These are phyloP conservation scores for Bisporella sp. DNA, from an alignment of 2,329 filamentous ascomycete genomes.

Conservation along the genomic window DNA sequence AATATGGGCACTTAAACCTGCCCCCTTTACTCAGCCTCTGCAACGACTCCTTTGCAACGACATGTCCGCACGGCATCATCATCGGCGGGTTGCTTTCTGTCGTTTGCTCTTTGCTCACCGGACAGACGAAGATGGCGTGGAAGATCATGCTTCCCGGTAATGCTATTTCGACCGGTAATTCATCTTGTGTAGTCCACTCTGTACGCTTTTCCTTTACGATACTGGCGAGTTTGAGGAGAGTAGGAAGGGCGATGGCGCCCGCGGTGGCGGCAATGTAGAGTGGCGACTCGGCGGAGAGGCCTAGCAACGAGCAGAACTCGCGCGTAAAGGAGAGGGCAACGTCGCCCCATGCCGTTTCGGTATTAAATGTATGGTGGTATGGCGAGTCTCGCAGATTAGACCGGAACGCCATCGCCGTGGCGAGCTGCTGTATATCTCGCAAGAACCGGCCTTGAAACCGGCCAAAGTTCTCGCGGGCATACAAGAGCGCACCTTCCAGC, in stretches of 20 bases:
- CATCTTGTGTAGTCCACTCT: slow-evolving; percentile 89
- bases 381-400: slow-evolving; percentile 70
- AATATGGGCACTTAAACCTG: slow-evolving; percentile 94
- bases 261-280: slow-evolving; percentile 90
- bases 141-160: slow-evolving; percentile 60
- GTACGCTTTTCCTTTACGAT: slow-evolving; percentile 87
- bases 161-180: slow-evolving; percentile 72
- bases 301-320: slow-evolving; percentile 89
- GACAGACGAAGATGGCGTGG: slow-evolving; percentile 96
- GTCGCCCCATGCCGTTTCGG: slow-evolving; percentile 70
- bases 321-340: slow-evolving; percentile 82
- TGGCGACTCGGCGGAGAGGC: slow-evolving; percentile 83
- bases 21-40: slow-evolving; percentile 71
- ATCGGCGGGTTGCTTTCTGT: slow-evolving; percentile 91
- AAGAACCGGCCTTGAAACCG: slow-evolving; percentile 70
- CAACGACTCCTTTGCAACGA: slow-evolving; percentile 80
- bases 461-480: slow-evolving; percentile 68
- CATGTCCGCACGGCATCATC: slow-evolving; percentile 94
- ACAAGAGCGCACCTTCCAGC: slow-evolving; percentile 60
- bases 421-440: slow-evolving; percentile 73
- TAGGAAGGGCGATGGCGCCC: slow-evolving; percentile 84
- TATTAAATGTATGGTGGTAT: slow-evolving; percentile 72
- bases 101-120: slow-evolving; percentile 92
- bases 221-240: slow-evolving; percentile 77
- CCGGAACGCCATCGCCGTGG: slow-evolving; percentile 72